Base-by-base conservation (phyloP, 1,139 yeast genomes). In the Suhomyces choctaworum region DNA sequence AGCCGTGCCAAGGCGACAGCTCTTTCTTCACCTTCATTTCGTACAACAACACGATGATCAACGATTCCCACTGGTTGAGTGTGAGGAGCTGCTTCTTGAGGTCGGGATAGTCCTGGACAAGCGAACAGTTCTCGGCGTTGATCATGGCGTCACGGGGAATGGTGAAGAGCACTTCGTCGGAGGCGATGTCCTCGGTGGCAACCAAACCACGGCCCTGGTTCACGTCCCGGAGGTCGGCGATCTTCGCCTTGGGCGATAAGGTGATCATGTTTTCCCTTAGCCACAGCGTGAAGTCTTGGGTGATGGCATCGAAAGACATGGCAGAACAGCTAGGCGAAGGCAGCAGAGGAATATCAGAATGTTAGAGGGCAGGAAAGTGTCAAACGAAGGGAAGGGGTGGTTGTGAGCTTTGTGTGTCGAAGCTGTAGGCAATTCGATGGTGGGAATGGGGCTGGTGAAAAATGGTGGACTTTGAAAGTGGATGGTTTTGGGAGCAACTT, bases 201-300 rank as follows among this genome's bases (percentile, higher is more conserved):
- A 82, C 57, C 9, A 92, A 58, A 6, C 94, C 95, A 25, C 97
- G 71, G 11, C 97, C 97, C 57, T 86, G 89, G 30, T 72, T 63
- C 9, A 54, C 47, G 1, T 48, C 39, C 31, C 95, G 66, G 31
- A 76, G 67, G 56, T 90, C 96, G 2, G 64, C 70, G 6, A 90
- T 65, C 14, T 58, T 50, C 8, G 88, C 62, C 42, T 82, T 80
- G 2, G 76, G 64, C 2, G 86, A 75, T 4, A 86, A 58, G 12
- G 47, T 52, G 9, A 74, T 73, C 2, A 72, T 77, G 4, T 66
- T 60, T 0, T 44, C 42, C 7, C 47, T 40, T 22, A 87, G 62
- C 95, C 95, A 85, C 1, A 50, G 23, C 10, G 54, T 41, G 50
- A 80, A 86, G 2, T 51, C 48, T 3, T 52, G 48, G 0, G 86